phyloP scores from a whole-genome alignment of 176 grass and related monocot genomes.

The Oryza rufipogon region DNA sequence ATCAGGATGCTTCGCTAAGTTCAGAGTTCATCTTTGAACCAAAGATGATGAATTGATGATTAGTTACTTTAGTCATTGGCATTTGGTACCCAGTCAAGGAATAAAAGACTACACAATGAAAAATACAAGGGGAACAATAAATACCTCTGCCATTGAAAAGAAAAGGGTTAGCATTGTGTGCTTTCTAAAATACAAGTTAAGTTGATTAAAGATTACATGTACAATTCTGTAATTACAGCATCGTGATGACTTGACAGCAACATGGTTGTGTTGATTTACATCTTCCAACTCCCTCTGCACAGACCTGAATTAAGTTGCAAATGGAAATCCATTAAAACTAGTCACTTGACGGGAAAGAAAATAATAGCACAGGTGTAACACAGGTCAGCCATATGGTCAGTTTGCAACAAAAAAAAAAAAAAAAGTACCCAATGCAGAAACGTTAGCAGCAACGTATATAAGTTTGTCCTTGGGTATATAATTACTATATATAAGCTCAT shows the following conservation, averaged over 20 bases:
- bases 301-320: conserved; percentile 33
- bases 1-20: too few relatives aligned
- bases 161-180: not conserved
- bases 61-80: not conserved
- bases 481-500: too few relatives aligned
- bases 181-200: conserved; percentile 2
- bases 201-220: conserved; percentile 35
- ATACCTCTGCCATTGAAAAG: not conserved
- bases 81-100: not conserved
- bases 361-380: too few relatives aligned
- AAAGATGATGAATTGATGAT: not conserved
- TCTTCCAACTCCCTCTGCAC: conserved; percentile 29
- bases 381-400: not conserved
- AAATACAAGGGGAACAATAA: not conserved
- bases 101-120: not conserved
- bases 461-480: too few relatives aligned
- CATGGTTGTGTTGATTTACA: conserved; percentile 38
- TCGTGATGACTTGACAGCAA: not conserved
- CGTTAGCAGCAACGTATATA: not conserved
- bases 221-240: conserved; percentile 42
- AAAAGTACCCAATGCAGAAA: not conserved
- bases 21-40: too few relatives aligned
- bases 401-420: not conserved
- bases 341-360: not conserved
- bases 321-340: not conserved